A percentile compares a stretch with the other conserved stretches of the same genome.
These are phyloP conservation scores for Crithidia sp. DNA, from an alignment of 208 protist species.

Conservation along the genomic window DNA sequence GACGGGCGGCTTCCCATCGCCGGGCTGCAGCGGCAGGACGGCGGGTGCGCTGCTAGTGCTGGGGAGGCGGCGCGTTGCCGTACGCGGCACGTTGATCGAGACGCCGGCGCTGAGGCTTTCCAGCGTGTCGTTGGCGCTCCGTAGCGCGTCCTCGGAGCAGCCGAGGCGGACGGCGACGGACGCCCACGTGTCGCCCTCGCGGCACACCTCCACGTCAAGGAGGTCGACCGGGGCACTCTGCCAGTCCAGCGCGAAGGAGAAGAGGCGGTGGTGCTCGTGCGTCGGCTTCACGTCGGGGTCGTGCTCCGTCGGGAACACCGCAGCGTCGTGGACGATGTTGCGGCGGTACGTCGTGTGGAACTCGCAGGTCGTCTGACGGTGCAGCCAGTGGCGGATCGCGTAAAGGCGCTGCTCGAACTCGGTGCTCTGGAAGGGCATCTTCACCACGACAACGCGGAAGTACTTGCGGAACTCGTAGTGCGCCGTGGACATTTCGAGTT, in stretches of 20 bases:
- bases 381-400: conserved; percentile 88
- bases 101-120: conserved; percentile 44
- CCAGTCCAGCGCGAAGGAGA: conserved; percentile 92
- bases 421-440: conserved; percentile 89
- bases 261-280: conserved; percentile 90
- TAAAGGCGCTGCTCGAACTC: conserved; percentile 92
- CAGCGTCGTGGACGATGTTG: conserved; percentile 85
- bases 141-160: conserved; percentile 54
- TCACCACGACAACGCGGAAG: conserved; percentile 86
- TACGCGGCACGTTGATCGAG: conserved; percentile 54
- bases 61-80: conserved; percentile 50
- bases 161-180: conserved; percentile 59
- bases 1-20: conserved; percentile 30
- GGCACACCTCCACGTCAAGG: conserved; percentile 48
- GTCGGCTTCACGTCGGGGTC: conserved; percentile 57
- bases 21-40: conserved; percentile 46
- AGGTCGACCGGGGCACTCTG: conserved; percentile 74
- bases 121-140: conserved; percentile 46
- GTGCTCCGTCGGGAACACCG: conserved; percentile 84
- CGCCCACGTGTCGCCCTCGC: conserved; percentile 72
- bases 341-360: conserved; percentile 86
- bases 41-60: conserved; percentile 58
- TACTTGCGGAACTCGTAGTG: conserved; percentile 92
- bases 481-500: conserved; percentile 89
- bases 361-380: conserved; percentile 85